Base-by-base conservation (phyloP, 352 stramenopile genomes). In the Phytophthora rubi region DNA sequence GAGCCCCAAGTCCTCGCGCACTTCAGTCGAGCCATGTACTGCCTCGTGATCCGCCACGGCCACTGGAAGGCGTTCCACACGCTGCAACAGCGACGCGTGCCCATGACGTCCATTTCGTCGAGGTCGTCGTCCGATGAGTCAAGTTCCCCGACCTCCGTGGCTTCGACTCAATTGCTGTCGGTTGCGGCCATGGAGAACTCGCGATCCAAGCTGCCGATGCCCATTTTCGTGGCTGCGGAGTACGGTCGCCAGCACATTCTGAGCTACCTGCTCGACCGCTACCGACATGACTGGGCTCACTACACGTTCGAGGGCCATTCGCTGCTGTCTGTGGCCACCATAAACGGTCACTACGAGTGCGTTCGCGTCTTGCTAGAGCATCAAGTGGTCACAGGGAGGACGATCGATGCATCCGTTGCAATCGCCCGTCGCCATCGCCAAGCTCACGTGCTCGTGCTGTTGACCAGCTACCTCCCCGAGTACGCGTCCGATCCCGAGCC, bases 271-370 rank as follows among this genome's bases (percentile, higher is more conserved):
- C 16, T 93, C 18, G 73, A 75, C 23, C 35, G 73, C 16, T 61
- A 83, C 39, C 44, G 56, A 2, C 39, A 39, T 21, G 62, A 78
- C 7, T 84, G 77, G 68, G 53, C 61, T 6, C 42, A 61, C 15
- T 93, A 93, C 71, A 68, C 58, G 23, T 93, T 93, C 58, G 75
- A 87, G 44, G 82, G 80, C 13, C 77, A 92, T 63, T 86, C 83
- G 16, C 55, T 92, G 33, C 74, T 93, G 10, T 87, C 82, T 0
- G 77, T 93, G 15, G 85, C 85, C 6, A 82, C 80, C 18, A 82
- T 79, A 18, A 80, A 88, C 44, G 85, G 85, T 8, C 83, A 93
- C 63, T 93, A 92, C 62, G 82, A 88, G 57, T 93, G 85, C 53
- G 85, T 91, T 13, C 69, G 86, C 44, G 66, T 78, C 30, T 68